Evolutionary conservation across 306 rosid species (phyloP).

Genomic region (Spatholobus suberectus): DNA sequence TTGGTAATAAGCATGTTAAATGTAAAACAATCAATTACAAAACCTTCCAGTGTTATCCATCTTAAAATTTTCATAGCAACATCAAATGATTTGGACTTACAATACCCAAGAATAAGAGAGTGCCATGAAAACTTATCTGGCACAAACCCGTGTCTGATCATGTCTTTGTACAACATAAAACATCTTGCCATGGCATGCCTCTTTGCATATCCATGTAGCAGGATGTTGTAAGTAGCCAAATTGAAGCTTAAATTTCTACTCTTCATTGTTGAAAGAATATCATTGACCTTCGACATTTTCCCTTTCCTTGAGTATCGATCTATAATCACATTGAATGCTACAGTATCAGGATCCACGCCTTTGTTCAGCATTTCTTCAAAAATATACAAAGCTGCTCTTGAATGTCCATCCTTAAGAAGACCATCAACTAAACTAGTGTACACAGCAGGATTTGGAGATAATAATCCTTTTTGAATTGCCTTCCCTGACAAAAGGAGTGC

Average conservation of each 20-base stretch:
- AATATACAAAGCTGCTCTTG: constrained; percentile 63
- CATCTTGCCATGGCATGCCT: constrained; percentile 49
- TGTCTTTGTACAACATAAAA: constrained; percentile 50
- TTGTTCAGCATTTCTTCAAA: constrained; percentile 70
- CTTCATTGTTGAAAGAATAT: constrained; percentile 61
- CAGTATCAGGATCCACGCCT: constrained; percentile 63
- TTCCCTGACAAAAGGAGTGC: constrained; percentile 64
- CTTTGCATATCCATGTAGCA: constrained; percentile 76
- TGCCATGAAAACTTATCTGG: constrained; percentile 70
- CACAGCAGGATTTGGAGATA: constrained; percentile 54
- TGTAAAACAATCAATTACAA: constrained; percentile 55
- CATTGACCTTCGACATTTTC: constrained; percentile 49
- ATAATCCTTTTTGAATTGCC: constrained; percentile 54
- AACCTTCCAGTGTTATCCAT: constrained; percentile 57
- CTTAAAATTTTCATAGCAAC: constrained; percentile 69
- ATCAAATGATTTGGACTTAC: constrained; percentile 60
- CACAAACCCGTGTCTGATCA: constrained; percentile 51
- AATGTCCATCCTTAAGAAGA: constrained; percentile 72
- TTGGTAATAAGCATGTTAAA: constrained; percentile 67
- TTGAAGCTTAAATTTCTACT: constrained; percentile 52
- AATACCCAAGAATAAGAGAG: constrained; percentile 71
- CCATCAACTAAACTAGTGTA: constrained; percentile 69
- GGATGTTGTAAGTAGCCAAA: constrained; percentile 72
- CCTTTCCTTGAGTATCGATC: constrained; percentile 74
- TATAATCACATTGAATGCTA: constrained; percentile 59